Percentiles rank a stretch among this genome's conserved stretches.
Evolutionary conservation across 75 land plant species (phyloP).

Genomic region (Azolla pinnata): DNA sequence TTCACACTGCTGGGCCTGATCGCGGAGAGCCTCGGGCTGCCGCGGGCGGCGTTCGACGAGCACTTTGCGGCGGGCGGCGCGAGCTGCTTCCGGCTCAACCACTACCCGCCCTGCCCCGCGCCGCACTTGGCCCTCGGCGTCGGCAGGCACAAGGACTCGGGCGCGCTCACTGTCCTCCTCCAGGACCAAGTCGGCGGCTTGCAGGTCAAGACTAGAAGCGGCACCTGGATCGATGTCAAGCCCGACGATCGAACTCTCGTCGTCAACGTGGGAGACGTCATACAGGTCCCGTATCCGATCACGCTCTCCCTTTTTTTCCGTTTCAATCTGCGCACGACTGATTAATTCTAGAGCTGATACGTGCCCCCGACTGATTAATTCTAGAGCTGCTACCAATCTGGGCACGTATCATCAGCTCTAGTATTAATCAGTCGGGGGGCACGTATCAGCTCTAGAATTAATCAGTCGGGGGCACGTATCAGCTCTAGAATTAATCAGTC

Average conservation of each 20-base stretch:
- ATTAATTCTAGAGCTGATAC: no score
- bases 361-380: no score
- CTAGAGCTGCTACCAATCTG: no score
- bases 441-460: no score
- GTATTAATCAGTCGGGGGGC: no score
- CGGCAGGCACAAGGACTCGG: constrained; percentile 69
- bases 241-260: constrained; percentile 53
- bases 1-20: constrained; percentile 54
- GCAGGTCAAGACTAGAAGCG: constrained; percentile 52
- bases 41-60: constrained; percentile 23
- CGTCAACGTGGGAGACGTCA: constrained; percentile 59
- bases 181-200: constrained; percentile 76
- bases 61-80: constrained; percentile 36
- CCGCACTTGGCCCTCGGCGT: constrained; percentile 74
- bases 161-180: constrained; percentile 49
- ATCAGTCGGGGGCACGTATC: no score
- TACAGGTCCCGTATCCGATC: no score
- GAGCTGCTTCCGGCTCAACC: constrained; percentile 47
- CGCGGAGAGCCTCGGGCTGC: constrained; percentile 43
- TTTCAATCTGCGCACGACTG: no score
- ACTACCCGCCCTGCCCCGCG: constrained; percentile 66
- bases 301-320: no score
- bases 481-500: no score
- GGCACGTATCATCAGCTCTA: no score
- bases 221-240: constrained; percentile 62